phyloP scores from a whole-genome alignment of 306 rosid species.

The Oxytropis ochrocephala region DNA sequence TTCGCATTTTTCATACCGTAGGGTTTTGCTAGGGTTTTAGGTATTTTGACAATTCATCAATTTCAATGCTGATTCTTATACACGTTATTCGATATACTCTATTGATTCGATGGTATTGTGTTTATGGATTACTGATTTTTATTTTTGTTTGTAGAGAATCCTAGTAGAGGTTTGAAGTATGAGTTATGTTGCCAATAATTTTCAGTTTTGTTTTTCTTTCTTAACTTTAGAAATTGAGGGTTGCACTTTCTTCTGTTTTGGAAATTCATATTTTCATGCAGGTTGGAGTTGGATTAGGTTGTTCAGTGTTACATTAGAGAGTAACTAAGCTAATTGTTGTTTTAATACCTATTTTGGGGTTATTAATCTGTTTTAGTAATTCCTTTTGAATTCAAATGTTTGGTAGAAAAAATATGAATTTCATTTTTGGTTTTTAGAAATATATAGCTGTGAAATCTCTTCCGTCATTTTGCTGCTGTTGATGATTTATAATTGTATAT shows the following conservation, averaged over 20 bases:
- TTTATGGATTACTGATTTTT: not conserved
- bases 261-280: not conserved
- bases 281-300: not conserved
- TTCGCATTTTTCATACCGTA: not conserved
- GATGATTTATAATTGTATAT: not conserved
- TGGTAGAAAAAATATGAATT: not conserved
- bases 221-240: not conserved
- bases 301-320: not conserved
- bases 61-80: not conserved
- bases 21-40: slow-evolving; percentile 69
- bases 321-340: not conserved
- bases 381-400: not conserved
- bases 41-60: not conserved
- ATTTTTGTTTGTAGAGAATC: too few species aligned
- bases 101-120: not conserved
- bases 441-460: not conserved
- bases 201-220: not conserved
- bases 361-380: not conserved
- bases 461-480: not conserved
- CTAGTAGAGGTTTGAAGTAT: not conserved
- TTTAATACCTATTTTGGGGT: not conserved
- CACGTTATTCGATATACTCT: not conserved
- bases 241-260: not conserved
- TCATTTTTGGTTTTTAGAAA: not conserved
- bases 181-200: not conserved